Base-by-base conservation (phyloP, 78 protist species). In the Mantamonas sphyraenae region DNA sequence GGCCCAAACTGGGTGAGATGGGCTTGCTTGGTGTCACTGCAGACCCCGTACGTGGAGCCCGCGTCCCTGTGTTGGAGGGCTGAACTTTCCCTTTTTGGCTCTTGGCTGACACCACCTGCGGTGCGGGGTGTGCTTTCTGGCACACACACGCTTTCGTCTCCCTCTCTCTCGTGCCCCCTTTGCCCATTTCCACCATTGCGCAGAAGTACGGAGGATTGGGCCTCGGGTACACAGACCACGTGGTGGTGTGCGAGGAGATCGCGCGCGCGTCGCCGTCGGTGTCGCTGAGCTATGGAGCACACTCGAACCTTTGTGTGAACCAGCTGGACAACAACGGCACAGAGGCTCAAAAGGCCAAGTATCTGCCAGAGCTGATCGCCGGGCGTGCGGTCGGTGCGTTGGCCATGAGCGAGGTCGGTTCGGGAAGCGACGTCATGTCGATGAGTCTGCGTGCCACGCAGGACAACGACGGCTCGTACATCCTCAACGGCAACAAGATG, bases 321-420 rank as follows among this genome's bases (percentile, higher is more conserved):
- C 45, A 61, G 33, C 33, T 78, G 35, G 35, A 3, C 43, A 47
- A 47, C 24, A 33, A 73, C 28, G 87, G 81, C n/a, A 76, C 3
- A 67, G 66, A 69, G 33, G 63, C 9, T 2, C 87, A 82, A 47
- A 3, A 55, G 22, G 68, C 3, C 2, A 61, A 64, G 55, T 77
- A 77, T 77, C 75, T 77, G 2, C 59, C 57, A 4, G 3, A 50
- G 28, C 56, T 76, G 35, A 78, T 92, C 62, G 34, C 79, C 30
- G 98, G 98, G 26, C 95, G 90, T 45, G 70, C 33, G 57, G 63
- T 95, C 26, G 98, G 96, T 24, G 95, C 95, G 17, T 68, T 95
- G 39, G 93, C 94, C 53, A 95, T 95, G 97, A 57, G 73, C 51
- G 98, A 95, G 73, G 87, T 94, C 47, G 87, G 86, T 7, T 76